phyloP scores from a whole-genome alignment of 2,329 filamentous ascomycete genomes.

The Hymenoscyphus occultus region DNA sequence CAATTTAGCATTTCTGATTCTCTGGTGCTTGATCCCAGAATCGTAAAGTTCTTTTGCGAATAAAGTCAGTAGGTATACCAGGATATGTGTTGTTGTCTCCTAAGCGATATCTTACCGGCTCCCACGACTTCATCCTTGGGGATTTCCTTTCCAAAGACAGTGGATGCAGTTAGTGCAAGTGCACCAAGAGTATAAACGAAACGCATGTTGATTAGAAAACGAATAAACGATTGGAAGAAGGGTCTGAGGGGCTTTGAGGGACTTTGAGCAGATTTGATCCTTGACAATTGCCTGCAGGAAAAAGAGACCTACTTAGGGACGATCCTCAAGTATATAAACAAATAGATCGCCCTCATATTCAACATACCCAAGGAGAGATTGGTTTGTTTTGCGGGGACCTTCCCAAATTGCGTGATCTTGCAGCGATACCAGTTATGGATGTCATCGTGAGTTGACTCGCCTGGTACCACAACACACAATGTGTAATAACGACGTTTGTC shows the following conservation, averaged over 20 bases:
- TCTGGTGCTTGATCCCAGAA: slow-evolving; percentile 9
- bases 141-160: slow-evolving; percentile 11
- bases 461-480: neutral
- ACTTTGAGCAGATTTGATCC: slow-evolving; percentile 11
- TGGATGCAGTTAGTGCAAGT: slow-evolving; percentile 6
- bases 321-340: slow-evolving; percentile 4
- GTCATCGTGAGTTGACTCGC: neutral
- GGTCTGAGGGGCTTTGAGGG: slow-evolving; percentile 8
- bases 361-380: neutral
- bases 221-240: neutral
- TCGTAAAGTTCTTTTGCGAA: slow-evolving; percentile 11
- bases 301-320: neutral
- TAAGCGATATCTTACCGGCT: slow-evolving; percentile 3
- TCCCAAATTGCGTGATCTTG: neutral
- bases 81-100: neutral
- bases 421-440: neutral
- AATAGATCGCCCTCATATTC: neutral
- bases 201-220: slow-evolving; percentile 9
- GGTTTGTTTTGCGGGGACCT: neutral
- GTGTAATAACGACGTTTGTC: slow-evolving; percentile 5
- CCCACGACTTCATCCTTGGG: slow-evolving; percentile 12
- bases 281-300: slow-evolving; percentile 8
- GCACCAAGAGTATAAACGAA: slow-evolving; percentile 4
- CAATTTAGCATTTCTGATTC: slow-evolving; percentile 13
- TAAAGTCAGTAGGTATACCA: neutral